These are phyloP conservation scores for Scedosporium apiospermum DNA, from an alignment of 2,329 filamentous ascomycete species.

Conservation along the genomic window DNA sequence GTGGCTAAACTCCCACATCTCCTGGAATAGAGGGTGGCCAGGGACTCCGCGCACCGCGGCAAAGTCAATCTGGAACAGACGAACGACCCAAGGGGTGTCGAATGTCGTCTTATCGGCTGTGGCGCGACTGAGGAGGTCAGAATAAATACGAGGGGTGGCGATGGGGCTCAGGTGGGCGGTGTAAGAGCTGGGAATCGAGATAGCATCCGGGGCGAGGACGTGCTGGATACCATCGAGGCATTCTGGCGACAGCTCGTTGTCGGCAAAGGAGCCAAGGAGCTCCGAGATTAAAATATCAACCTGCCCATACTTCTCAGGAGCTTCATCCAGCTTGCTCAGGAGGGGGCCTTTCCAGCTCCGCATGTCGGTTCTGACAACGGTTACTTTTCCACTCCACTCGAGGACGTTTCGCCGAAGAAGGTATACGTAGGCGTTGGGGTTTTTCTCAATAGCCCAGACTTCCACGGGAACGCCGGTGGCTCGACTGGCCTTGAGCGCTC, in stretches of 20 bases:
- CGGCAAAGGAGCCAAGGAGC: constrained; percentile 86
- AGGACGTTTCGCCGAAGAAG: constrained; percentile 76
- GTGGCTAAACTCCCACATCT: constrained; percentile 73
- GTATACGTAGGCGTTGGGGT: constrained; percentile 93
- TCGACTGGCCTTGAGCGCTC: constrained; percentile 72
- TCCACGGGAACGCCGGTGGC: constrained; percentile 69
- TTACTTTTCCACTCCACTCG: constrained; percentile 73
- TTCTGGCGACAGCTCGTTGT: constrained; percentile 95
- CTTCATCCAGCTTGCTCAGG: constrained; percentile 29
- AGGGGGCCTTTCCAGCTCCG: constrained; percentile 84
- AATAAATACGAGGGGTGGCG: constrained; percentile 73
- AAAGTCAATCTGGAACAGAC: constrained; percentile 82
- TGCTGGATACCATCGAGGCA: constrained; percentile 94
- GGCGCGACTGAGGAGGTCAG: constrained; percentile 61
- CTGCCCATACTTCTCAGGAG: constrained; percentile 44
- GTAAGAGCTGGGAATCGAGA: constrained; percentile 90
- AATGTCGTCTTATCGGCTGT: constrained; percentile 61
- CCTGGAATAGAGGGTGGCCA: constrained; percentile 56
- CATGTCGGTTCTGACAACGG: constrained; percentile 94
- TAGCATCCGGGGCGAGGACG: constrained; percentile 71
- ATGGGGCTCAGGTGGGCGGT: constrained; percentile 92
- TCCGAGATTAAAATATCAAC: constrained; percentile 94
- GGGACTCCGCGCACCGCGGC: constrained; percentile 54
- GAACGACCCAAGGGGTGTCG: constrained; percentile 90
- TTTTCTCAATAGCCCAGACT: constrained; percentile 94